Base-by-base conservation (phyloP, 139 green algal species). In the Micractinium sp. region DNA sequence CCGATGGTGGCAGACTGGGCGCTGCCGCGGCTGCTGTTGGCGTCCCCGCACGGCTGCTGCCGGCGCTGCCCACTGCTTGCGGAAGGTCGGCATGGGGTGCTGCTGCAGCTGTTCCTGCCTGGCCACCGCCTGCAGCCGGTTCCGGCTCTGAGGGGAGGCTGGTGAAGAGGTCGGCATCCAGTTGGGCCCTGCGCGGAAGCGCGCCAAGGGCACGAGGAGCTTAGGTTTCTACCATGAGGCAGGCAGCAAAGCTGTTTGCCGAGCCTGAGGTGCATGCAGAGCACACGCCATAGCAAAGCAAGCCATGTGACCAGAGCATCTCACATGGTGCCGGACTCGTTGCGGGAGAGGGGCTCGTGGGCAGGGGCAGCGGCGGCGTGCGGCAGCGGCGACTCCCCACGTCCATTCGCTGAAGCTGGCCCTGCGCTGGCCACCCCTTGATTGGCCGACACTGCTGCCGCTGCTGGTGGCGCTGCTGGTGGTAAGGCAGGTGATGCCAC, bases 121-220 rank as follows among this genome's bases (percentile, higher is more conserved):
- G 25, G 3, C 33, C 60, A 63, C 33, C n/a, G 3, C 15, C 23
- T 39, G n/a, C 56, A 60, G 33, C 31, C 19, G 33, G 16, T 35
- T 60, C 82, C 3, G 67, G 18, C 12, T 81, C 69, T 16, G 67
- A 39, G 22, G 84, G 60, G n/a, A 84, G 85, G 53, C 85, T 76
- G 53, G 53, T 84, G 35, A 89, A 89, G 12, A 89, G 73, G 18
- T 89, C 85, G 31, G 82, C 85, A 41, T 83, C 74, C 85, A 89
- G 56, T 9, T n/a, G 38, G 19, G 33, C 85, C 85, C 85, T 89
- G 85, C 85, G 39, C 27, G 15, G 33, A 12, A 69, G 31, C 4
- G 47, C 14, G 47, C 16, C 78, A 20, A 29, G 16, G 63, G 23
- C 63, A 73, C 2, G 63, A 73, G 23, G 63, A 29, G 23, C 20